phyloP scores from a whole-genome alignment of 192 early-diverging fungal genomes.

The Backusella circina region DNA sequence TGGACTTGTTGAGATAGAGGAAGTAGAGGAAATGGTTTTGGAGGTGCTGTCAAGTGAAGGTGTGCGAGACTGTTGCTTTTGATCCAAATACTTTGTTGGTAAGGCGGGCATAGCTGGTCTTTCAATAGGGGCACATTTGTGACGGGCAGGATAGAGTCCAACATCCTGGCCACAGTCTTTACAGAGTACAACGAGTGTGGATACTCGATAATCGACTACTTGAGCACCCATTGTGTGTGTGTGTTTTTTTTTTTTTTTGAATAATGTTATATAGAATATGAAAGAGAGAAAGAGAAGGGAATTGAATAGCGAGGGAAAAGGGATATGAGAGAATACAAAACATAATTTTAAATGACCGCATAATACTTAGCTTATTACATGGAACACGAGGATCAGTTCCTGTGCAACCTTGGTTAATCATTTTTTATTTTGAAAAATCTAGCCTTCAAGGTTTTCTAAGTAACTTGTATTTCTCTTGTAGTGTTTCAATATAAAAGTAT shows the following conservation, averaged over 20 bases:
- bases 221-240: constrained; percentile 28
- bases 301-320: background rate
- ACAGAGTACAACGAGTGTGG: constrained; percentile 52
- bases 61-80: background rate
- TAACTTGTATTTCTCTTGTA: too few relatives aligned
- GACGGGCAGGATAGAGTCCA: constrained; percentile 55
- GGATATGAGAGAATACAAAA: background rate
- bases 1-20: background rate
- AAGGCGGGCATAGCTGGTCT: constrained; percentile 19
- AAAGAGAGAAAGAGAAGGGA: background rate
- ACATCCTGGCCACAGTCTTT: constrained; percentile 61
- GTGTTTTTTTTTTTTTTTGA: too few relatives aligned
- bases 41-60: background rate
- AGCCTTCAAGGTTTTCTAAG: background rate
- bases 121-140: constrained; percentile 37
- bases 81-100: constrained; percentile 2
- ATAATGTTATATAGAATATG: too few relatives aligned
- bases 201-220: constrained; percentile 54
- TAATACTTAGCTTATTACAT: background rate
- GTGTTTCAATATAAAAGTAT: too few relatives aligned
- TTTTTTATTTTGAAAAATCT: background rate
- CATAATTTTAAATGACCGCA: background rate
- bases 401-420: background rate
- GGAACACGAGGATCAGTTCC: background rate
- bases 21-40: background rate